Evolutionary conservation across 352 stramenopile genomes (phyloP).

Genomic region (Phytophthora litchii): DNA sequence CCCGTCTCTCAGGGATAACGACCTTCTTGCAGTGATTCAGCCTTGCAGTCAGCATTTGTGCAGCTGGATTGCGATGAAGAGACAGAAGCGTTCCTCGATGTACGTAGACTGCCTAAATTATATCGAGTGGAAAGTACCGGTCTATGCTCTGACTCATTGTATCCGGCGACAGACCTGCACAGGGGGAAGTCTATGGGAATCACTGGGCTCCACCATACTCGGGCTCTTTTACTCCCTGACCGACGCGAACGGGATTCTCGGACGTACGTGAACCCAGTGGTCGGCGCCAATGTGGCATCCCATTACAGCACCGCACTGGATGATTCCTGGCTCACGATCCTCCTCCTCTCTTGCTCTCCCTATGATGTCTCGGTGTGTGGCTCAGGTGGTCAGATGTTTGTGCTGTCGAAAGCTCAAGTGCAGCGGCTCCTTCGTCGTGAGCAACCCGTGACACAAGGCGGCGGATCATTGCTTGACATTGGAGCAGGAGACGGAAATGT

Average conservation of each 20-base stretch:
- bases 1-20: not conserved
- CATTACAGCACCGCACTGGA: constrained; percentile 19
- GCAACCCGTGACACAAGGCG: constrained; percentile 29
- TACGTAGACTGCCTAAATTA: constrained; percentile 18
- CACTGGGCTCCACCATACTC: constrained; percentile 66
- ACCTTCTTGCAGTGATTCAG: constrained; percentile 49
- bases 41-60: constrained; percentile 67
- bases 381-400: constrained; percentile 88
- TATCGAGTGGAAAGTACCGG: not conserved
- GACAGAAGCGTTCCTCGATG: constrained; percentile 73
- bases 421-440: constrained; percentile 64
- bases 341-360: constrained; percentile 8
- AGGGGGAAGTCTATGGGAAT: constrained; percentile 70
- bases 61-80: constrained; percentile 79
- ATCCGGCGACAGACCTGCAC: constrained; percentile 63
- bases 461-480: constrained; percentile 75
- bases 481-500: constrained; percentile 86
- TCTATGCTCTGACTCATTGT: not conserved
- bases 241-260: constrained; percentile 83
- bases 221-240: constrained; percentile 86
- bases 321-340: constrained; percentile 18
- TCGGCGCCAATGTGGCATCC: constrained; percentile 7
- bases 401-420: constrained; percentile 77
- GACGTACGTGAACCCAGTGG: constrained; percentile 51
- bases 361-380: constrained; percentile 7